Evolutionary conservation across 1,284 basidiomycete species (phyloP).

Genomic region (Irpex sp.): DNA sequence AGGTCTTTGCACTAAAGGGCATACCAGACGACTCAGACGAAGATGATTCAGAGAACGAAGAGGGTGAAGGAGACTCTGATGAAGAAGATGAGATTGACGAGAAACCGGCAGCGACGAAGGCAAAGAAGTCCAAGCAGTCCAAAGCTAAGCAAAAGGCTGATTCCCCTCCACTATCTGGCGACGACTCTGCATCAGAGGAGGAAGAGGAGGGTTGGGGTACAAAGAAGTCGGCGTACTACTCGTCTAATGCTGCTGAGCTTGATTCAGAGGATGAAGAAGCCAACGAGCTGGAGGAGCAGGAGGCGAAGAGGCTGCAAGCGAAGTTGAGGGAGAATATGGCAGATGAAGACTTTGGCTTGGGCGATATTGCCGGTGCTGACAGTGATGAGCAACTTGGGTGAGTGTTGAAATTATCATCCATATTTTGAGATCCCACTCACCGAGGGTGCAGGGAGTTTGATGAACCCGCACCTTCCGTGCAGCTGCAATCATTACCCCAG

Average conservation of each 20-base stretch:
- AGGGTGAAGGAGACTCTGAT: constrained; percentile 22
- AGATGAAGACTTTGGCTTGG: constrained; percentile 84
- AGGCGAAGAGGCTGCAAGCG: constrained; percentile 76
- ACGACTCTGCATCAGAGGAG: constrained; percentile 45
- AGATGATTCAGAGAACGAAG: constrained; percentile 44
- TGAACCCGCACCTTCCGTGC: constrained; percentile 14
- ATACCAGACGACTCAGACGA: constrained; percentile 31
- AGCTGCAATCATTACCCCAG: constrained; percentile 32
- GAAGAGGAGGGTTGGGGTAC: constrained; percentile 75
- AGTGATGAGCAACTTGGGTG: constrained; percentile 37
- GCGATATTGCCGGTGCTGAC: constrained; percentile 46
- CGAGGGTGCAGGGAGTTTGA: constrained; percentile 5
- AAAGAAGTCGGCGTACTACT: constrained; percentile 76
- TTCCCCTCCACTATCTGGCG: constrained; percentile 16
- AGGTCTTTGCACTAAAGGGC: constrained; percentile 65
- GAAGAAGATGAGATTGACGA: constrained; percentile 38
- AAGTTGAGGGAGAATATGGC: constrained; percentile 69
- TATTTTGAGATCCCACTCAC: not conserved
- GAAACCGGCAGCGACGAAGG: constrained; percentile 31
- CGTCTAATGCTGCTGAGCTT: constrained; percentile 73
- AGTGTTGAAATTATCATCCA: constrained; percentile 18
- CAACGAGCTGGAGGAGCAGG: constrained; percentile 82
- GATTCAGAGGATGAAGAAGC: constrained; percentile 86
- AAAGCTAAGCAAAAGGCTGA: constrained; percentile 30
- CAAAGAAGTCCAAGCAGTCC: constrained; percentile 29